Evolutionary conservation across 2,329 filamentous ascomycete genomes (phyloP), one percentile per base, ranked within the genome.

Genomic region (Fusarium algeriense): DNA sequence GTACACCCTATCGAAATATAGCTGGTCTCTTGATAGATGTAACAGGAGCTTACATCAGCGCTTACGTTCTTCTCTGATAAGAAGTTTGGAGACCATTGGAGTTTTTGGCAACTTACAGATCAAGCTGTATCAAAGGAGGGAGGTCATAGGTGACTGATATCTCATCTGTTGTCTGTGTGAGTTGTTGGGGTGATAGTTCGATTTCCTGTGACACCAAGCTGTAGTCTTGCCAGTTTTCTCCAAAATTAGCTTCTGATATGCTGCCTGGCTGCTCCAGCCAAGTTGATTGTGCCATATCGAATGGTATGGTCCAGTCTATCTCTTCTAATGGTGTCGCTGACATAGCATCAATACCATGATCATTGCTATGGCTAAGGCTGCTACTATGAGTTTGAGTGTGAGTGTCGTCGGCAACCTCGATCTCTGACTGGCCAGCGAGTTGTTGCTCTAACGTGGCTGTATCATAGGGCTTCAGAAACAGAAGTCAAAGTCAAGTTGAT

Each of bases 401-500:
- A 23, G 23, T 12, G 8, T 23, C 8, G 26, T 44, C 15, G 11
- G 41, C 41, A 44, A 44, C 41, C 41, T 44, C 41, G 9, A 44
- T 44, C 19, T 44, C 41, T 1, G 41, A 44, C 23, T 44, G 41
- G 41, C 23, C 26, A 15, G 41, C 41, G 11, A 44, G 26, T 7
- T 44, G 41, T 15, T 44, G 41, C 41, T 44, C 41, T 12, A 44
- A 15, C 10, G 26, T 44, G 7, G 41, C 41, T 44, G 41, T 44
- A 44, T 44, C 6, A 13, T 44, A 23, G 23, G 23, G 23, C 23
- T 23, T 44, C 19, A 44, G 41, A 44, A 26, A 44, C 6, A 23
- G 3, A 19, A 6, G 20, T 8, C 7, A 1, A 26, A 7, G 2
- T 7, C 6, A 11, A 23, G 23, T 23, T 23, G 15, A 44, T 7